phyloP scores from a whole-genome alignment of 495 filamentous ascomycete species.

The Neurospora pannonica region DNA sequence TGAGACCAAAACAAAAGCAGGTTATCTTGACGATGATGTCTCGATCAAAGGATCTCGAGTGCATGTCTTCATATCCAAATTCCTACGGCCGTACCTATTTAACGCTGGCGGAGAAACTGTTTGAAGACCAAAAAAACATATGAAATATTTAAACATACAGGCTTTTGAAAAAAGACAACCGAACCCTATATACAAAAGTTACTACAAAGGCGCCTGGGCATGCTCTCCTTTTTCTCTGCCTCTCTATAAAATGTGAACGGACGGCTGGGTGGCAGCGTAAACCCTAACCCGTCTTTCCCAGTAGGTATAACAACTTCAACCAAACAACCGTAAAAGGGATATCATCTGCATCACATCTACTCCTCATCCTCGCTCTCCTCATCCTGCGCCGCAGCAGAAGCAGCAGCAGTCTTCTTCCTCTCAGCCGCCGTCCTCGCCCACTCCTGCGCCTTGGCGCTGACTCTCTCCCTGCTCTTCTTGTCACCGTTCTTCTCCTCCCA shows the following conservation, averaged over 20 bases:
- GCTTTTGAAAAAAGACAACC: neutral
- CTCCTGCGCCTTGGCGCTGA: constrained; percentile 64
- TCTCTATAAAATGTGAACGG: neutral
- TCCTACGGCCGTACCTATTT: neutral
- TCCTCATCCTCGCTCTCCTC: constrained; percentile 15
- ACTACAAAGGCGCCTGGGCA: neutral
- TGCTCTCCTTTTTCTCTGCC: neutral
- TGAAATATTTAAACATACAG: neutral
- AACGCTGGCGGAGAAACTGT: neutral
- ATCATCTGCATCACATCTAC: neutral
- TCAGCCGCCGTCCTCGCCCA: constrained; percentile 38
- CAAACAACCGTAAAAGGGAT: neutral
- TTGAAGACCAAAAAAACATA: neutral
- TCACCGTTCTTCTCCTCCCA: constrained; percentile 71
- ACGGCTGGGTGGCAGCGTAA: neutral
- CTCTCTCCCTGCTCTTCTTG: constrained; percentile 59
- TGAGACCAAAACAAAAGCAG: too few relatives aligned
- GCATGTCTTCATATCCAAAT: neutral
- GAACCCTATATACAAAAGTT: neutral
- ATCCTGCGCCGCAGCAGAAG: constrained; percentile 6
- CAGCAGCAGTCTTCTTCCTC: constrained; percentile 13
- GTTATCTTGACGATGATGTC: too few relatives aligned
- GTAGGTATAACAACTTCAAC: neutral
- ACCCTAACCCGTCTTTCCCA: neutral
- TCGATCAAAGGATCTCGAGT: too few relatives aligned